Evolutionary conservation across 75 land plant genomes (phyloP).

Genomic region (Ceratopteris richardii): DNA sequence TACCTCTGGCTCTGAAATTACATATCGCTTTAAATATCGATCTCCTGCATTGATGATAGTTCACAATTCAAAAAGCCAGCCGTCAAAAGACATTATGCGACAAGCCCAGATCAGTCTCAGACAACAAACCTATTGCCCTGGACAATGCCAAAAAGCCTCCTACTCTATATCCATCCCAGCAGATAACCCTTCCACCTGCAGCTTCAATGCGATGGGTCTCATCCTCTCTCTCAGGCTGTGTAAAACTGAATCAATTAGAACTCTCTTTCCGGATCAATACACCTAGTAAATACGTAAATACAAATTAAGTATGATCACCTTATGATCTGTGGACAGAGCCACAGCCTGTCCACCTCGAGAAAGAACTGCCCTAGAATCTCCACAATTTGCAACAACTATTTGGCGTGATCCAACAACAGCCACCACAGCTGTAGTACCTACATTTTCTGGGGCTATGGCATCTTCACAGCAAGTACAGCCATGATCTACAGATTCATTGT

Average conservation of each 20-base stretch:
- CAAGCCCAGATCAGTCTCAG: background rate
- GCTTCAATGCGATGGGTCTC: conserved; percentile 36
- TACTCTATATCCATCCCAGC: conserved; percentile 50
- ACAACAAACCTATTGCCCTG: conserved; percentile 29
- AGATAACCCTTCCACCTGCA: conserved; percentile 46
- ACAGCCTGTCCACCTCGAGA: conserved; percentile 51
- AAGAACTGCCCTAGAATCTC: conserved; percentile 88
- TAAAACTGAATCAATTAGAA: background rate
- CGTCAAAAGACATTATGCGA: background rate
- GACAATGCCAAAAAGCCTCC: conserved; percentile 45
- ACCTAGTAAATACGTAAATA: background rate
- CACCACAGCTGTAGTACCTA: conserved; percentile 78
- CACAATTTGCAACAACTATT: conserved; percentile 77
- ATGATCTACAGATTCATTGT: background rate
- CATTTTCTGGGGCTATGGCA: conserved; percentile 27
- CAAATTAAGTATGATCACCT: conserved; percentile 28
- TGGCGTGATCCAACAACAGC: conserved; percentile 42
- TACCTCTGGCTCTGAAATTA: conserved; percentile 73
- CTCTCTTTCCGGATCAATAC: no score
- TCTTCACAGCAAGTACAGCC: conserved; percentile 13
- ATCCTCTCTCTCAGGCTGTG: conserved; percentile 42
- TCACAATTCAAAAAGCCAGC: background rate
- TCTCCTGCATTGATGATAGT: background rate
- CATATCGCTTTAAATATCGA: conserved; percentile 42
- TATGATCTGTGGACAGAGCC: conserved; percentile 75